Evolutionary conservation across 2,329 filamentous ascomycete species (phyloP).

Genomic region (Colletotrichum tabaci): DNA sequence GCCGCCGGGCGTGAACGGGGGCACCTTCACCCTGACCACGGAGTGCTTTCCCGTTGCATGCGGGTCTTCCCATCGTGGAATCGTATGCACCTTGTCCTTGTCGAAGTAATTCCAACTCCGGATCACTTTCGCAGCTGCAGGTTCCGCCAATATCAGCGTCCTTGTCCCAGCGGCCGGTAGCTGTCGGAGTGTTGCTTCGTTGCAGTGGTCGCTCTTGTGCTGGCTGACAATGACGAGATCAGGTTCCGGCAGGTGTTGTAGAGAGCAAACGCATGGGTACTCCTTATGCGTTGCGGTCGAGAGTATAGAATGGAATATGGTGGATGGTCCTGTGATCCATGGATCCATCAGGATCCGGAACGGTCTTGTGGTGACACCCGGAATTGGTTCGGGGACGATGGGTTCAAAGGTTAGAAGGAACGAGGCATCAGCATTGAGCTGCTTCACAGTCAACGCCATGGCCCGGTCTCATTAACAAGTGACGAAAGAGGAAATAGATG

Average conservation of each 20-base stretch:
- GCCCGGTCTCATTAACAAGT: conserved; percentile 9
- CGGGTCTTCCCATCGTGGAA: conserved; percentile 64
- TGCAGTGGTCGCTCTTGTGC: conserved; percentile 75
- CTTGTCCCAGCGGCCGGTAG: conserved; percentile 67
- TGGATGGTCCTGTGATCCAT: conserved; percentile 75
- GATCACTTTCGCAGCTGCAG: conserved; percentile 75
- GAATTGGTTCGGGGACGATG: conserved; percentile 57
- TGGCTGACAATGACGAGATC: conserved; percentile 65
- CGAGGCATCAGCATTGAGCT: conserved; percentile 75
- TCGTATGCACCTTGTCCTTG: conserved; percentile 59
- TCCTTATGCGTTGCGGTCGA: conserved; percentile 71
- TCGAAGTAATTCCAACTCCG: conserved; percentile 79
- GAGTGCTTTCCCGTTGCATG: conserved; percentile 51
- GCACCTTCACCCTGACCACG: conserved; percentile 65
- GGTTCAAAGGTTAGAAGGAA: conserved; percentile 76
- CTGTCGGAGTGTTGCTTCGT: conserved; percentile 77
- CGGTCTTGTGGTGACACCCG: conserved; percentile 58
- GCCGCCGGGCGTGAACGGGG: conserved; percentile 65
- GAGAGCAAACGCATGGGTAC: conserved; percentile 69
- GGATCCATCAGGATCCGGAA: conserved; percentile 82
- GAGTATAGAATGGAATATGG: conserved; percentile 73
- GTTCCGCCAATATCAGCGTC: conserved; percentile 77
- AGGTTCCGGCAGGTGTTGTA: conserved; percentile 58
- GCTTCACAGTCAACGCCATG: conserved; percentile 76
- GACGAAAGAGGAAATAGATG: background rate